Percentiles rank a stretch among this genome's conserved stretches.
phyloP scores from a whole-genome alignment of 1,284 basidiomycete species.

The Rhodotorula glutinis region DNA sequence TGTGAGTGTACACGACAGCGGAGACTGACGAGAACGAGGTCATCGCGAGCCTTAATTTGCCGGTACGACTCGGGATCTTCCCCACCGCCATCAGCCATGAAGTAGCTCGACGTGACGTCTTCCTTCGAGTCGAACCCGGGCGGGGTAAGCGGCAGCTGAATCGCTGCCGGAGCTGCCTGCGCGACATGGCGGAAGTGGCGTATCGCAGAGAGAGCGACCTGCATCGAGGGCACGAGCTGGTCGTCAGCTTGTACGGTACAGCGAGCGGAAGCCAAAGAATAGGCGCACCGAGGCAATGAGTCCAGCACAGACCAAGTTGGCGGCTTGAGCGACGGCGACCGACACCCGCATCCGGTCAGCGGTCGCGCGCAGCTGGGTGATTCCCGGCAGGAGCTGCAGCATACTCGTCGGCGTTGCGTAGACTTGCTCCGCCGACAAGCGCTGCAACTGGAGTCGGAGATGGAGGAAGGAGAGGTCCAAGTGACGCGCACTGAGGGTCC shows the following conservation, averaged over 20 bases:
- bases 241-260: too few relatives aligned
- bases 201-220: too few relatives aligned
- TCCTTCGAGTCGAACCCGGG: background rate
- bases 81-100: background rate
- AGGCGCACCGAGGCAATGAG: too few relatives aligned
- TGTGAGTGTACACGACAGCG: too few relatives aligned
- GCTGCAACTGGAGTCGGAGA: background rate
- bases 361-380: background rate
- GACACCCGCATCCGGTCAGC: background rate
- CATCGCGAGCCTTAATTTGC: conserved; percentile 5
- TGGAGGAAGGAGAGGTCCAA: background rate
- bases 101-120: background rate
- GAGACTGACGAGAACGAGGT: background rate
- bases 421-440: background rate
- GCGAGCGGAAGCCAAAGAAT: too few relatives aligned
- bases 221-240: too few relatives aligned
- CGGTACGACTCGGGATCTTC: background rate
- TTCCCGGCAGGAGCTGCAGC: background rate
- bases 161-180: too few relatives aligned
- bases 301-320: background rate
- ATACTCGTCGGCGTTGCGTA: background rate
- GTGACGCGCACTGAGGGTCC: background rate
- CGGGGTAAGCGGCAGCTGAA: background rate
- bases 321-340: background rate
- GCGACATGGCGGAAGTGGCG: too few relatives aligned